Conservation (phyloP, 1,139 yeast genomes). For the Meyerozyma elateridarum region DNA sequence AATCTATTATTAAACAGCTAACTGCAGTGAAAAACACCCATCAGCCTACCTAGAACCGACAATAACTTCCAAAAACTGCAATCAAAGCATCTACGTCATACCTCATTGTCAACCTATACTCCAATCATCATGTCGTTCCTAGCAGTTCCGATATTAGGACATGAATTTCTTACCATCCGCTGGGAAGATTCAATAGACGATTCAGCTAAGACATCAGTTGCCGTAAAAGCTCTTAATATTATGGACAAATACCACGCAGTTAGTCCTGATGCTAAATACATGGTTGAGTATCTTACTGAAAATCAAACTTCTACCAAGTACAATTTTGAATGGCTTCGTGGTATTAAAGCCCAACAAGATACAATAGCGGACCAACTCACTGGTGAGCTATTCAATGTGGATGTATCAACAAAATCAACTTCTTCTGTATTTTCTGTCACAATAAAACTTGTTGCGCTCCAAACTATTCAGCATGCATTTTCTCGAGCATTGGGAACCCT, state of each 20-base stretch:
- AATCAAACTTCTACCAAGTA: background rate
- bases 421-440: background rate
- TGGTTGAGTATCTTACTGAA: slow-evolving; percentile 2
- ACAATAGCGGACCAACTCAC: background rate
- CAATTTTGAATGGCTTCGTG: background rate
- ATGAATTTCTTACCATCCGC: background rate
- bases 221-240: slow-evolving; percentile 7
- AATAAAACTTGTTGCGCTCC: background rate
- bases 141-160: slow-evolving; percentile 1
- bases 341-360: background rate
- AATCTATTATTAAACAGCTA: too few relatives aligned
- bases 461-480: slow-evolving; percentile 1
- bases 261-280: slow-evolving; percentile 8
- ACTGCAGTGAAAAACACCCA: too few relatives aligned
- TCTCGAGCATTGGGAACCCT: background rate
- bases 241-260: slow-evolving; percentile 10
- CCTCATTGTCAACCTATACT: too few relatives aligned
- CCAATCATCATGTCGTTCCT: slow-evolving; percentile 3
- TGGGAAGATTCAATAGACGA: background rate
- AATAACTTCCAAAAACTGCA: too few relatives aligned
- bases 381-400: slow-evolving; percentile 1
- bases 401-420: slow-evolving; percentile 1
- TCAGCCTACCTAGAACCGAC: too few relatives aligned
- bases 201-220: slow-evolving; percentile 1
- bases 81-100: too few relatives aligned